Percentiles rank a stretch among this genome's conserved stretches.
Conservation (phyloP, 2,329 filamentous ascomycete species). For the Ambrosiella beaveri region DNA sequence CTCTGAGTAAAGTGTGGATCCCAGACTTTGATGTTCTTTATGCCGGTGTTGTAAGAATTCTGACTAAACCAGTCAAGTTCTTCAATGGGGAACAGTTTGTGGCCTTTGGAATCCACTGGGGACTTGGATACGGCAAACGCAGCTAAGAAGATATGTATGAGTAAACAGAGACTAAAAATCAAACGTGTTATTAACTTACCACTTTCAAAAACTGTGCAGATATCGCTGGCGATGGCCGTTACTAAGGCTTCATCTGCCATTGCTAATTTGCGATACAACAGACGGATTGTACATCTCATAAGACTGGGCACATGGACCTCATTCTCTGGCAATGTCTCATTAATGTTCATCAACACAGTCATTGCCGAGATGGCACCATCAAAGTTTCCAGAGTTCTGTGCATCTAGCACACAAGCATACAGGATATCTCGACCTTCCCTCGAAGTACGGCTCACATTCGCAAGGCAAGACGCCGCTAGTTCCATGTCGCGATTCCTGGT, state of each 20-base stretch:
- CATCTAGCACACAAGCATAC: conserved; percentile 66
- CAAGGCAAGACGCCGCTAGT: conserved; percentile 45
- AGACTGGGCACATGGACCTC: conserved; percentile 22
- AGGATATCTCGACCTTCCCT: conserved; percentile 41
- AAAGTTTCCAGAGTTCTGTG: conserved; percentile 47
- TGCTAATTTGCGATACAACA: conserved; percentile 28
- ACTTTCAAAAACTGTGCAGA: conserved; percentile 34
- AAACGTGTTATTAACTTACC: conserved; percentile 20
- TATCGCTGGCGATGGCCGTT: conserved; percentile 24
- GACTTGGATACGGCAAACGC: conserved; percentile 25
- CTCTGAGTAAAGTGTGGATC: conserved; percentile 34
- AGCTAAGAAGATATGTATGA: conserved; percentile 18
- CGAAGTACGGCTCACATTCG: conserved; percentile 36
- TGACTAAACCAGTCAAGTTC: conserved; percentile 76
- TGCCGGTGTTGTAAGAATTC: conserved; percentile 61
- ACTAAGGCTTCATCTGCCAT: conserved; percentile 16
- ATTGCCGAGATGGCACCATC: conserved; percentile 31
- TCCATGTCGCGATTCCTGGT: conserved; percentile 40
- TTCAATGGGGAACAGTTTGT: conserved; percentile 36
- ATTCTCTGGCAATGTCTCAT: conserved; percentile 14
- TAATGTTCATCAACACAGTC: conserved; percentile 19
- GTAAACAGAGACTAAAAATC: background rate
- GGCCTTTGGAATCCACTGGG: conserved; percentile 23
- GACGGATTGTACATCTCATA: conserved; percentile 34
- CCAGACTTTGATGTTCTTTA: conserved; percentile 42